Base-by-base conservation (phyloP, 2,329 filamentous ascomycete species). In the Trichoderma aggressivum region DNA sequence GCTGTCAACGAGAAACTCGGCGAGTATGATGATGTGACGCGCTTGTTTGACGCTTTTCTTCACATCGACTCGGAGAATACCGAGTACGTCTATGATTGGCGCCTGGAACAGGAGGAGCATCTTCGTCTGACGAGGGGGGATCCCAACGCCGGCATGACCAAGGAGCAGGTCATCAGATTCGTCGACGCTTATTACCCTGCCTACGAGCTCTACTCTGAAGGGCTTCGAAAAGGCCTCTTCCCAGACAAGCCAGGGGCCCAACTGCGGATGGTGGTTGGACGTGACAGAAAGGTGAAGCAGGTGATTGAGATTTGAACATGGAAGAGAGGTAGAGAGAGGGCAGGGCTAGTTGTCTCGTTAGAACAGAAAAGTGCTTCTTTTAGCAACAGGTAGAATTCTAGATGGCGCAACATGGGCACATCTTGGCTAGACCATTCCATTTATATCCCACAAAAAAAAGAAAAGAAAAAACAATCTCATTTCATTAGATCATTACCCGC, bases 1-100 rank as follows among this genome's bases (percentile, higher is more conserved):
- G 82, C 86, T 65, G 75, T 89, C 74, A 89, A 89, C 76, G 80
- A 82, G 18, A 79, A 79, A 66, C 80, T 89, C 6, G 74, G 73
- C 12, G 78, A 74, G 6, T 89, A 89, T 77, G 84, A 87, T 70
- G 76, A 74, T 28, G 75, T 88, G 34, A 88, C 86, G 3, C 80
- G 84, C 73, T 79, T 81, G 21, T 82, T 89, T 34, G 84, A 88
- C 67, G 85, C 84, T 10, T 87, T 89, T 68, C 82, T 89, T 56
- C 87, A 90, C 74, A 81, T 89, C 73, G 87, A 97, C 77, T 92
- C 94, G 7, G 87, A 92, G 75, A 84, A 96, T 74, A 85, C 89
- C 5, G 84, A 85, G 64, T 94, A 90, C 77, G 94, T 97, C 66
- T 97, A 97, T 76, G 87, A 87, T 73, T 97, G 94, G 94, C 89